Percentiles rank a stretch among this genome's conserved stretches.
Evolutionary conservation across 345 rosid species (phyloP).

Genomic region (Acer yangbiense): DNA sequence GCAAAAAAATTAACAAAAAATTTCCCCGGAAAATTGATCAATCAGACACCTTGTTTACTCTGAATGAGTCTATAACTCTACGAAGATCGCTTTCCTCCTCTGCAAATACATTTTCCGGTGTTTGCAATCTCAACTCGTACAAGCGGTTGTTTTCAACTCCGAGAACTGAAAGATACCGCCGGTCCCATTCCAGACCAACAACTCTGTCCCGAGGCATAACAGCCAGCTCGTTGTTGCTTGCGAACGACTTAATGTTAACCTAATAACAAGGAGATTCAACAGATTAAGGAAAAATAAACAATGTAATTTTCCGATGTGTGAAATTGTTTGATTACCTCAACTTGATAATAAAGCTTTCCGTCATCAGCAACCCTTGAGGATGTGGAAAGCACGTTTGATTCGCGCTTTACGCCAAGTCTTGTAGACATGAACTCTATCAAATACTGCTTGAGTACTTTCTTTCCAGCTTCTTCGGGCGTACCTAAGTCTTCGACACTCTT

Average conservation of each 20-base stretch:
- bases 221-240: constrained; percentile 88
- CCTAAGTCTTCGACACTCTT: constrained; percentile 85
- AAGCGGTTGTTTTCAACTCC: constrained; percentile 82
- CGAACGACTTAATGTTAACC: constrained; percentile 94
- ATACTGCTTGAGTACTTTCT: constrained; percentile 78
- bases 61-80: constrained; percentile 83
- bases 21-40: constrained; percentile 21
- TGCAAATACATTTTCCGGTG: constrained; percentile 81
- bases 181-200: constrained; percentile 81
- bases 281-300: background rate
- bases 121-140: constrained; percentile 82
- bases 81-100: constrained; percentile 90
- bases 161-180: constrained; percentile 85
- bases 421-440: constrained; percentile 98
- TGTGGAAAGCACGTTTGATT: constrained; percentile 61
- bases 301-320: background rate
- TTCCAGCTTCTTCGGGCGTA: constrained; percentile 78
- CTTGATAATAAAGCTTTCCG: constrained; percentile 84
- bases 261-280: constrained; percentile 24
- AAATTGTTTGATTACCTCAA: constrained; percentile 56
- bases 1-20: background rate
- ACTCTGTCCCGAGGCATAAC: constrained; percentile 91
- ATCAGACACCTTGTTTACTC: constrained; percentile 65
- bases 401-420: constrained; percentile 83
- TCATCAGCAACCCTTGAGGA: constrained; percentile 90